Conservation (phyloP, 148 eudicot species). For the Nyssa sinensis region DNA sequence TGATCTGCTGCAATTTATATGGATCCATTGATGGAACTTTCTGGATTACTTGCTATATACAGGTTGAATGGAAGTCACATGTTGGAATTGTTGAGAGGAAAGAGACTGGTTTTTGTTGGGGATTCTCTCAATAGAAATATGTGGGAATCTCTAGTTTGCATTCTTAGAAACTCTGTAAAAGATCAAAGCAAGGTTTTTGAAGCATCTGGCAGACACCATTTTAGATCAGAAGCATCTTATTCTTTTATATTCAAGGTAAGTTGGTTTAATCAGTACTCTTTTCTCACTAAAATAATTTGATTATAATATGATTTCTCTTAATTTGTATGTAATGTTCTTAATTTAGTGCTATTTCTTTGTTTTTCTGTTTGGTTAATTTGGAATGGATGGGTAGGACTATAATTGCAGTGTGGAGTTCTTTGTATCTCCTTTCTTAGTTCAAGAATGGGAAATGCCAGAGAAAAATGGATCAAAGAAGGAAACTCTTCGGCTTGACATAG, state of each 20-base stretch:
- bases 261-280: background rate
- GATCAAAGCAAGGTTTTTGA: constrained; percentile 72
- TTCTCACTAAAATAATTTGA: background rate
- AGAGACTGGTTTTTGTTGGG: constrained; percentile 83
- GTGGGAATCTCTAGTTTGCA: constrained; percentile 97
- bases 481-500: constrained; percentile 80
- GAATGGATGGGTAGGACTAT: constrained; percentile 53
- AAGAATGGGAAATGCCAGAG: constrained; percentile 65
- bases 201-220: constrained; percentile 65
- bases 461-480: constrained; percentile 62
- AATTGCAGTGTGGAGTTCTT: constrained; percentile 78
- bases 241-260: constrained; percentile 81
- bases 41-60: constrained; percentile 16
- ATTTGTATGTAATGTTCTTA: background rate
- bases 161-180: constrained; percentile 66
- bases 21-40: no score
- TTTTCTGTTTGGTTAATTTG: background rate
- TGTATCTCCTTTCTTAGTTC: constrained; percentile 88
- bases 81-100: constrained; percentile 78
- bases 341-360: background rate
- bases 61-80: constrained; percentile 66
- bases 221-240: constrained; percentile 76
- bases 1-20: no score
- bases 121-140: constrained; percentile 95
- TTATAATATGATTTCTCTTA: no score